Base-by-base conservation (phyloP, 2,329 filamentous ascomycete species). In the Eurotiales sp. region DNA sequence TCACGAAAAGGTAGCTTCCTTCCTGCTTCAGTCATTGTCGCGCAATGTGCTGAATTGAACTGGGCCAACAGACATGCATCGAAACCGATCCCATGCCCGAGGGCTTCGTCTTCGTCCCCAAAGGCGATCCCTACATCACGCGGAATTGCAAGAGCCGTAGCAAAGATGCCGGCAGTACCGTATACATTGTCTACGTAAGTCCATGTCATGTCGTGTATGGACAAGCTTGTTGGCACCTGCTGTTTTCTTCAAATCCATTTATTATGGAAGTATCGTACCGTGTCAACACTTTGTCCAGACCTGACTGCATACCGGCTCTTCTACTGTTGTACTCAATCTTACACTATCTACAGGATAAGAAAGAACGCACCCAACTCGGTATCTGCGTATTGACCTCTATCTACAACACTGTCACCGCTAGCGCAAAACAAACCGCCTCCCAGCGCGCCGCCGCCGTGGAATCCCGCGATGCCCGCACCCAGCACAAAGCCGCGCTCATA, bases 101-200 rank as follows among this genome's bases (percentile, higher is more conserved):
- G 19, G 60, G 56, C 22, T 74, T 73, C 58, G 53, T 64, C 17
- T 72, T 74, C 50, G 70, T 74, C 5, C 64, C 64, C 23, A 73
- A 69, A 56, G 72, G 72, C 11, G 61, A 74, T 51, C 60, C 69
- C 23, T 75, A 73, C 55, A 57, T 74, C 14, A 74, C 72, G n/a
- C 64, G 71, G 12, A 61, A 73, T 49, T 74, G 71, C 48, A 67
- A 71, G 19, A 58, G 52, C 25, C 62, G 61, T 22, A 72, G 69
- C 10, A 71, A 69, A 49, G 61, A 65, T 32, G 58, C 60, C 5
- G 45, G 54, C 5, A 56, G 55, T 23, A 51, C 57, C 8, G 65
- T 73, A 17, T 73, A 71, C 44, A 58, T 65, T 3, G 64, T 73
- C 51, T 72, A 67, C 44, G 71, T 73, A 55, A 60, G 64, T 55